phyloP scores from a whole-genome alignment of 306 rosid genomes.

The Acacia confusa region DNA sequence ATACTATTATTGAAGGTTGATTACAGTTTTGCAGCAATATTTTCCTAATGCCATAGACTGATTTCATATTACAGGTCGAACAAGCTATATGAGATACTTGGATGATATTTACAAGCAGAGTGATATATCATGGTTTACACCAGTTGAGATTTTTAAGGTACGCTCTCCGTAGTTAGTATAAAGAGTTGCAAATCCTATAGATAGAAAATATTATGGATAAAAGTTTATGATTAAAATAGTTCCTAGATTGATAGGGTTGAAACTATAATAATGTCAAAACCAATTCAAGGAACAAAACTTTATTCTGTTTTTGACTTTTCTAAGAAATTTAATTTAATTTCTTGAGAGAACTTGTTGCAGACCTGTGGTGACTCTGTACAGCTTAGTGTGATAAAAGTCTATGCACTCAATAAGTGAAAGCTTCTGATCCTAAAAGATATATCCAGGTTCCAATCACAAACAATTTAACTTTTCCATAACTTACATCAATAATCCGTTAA shows the following conservation, averaged over 20 bases:
- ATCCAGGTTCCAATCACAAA: not conserved
- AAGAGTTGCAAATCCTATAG: slow-evolving; percentile 1
- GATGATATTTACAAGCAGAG: slow-evolving; percentile 77
- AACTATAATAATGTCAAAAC: not conserved
- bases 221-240: not conserved
- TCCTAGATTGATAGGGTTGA: not conserved
- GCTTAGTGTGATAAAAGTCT: not conserved
- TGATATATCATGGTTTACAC: slow-evolving; percentile 90
- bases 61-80: slow-evolving; percentile 67
- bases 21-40: not conserved
- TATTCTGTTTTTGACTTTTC: not conserved
- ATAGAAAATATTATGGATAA: slow-evolving; percentile 1
- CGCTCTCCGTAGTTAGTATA: slow-evolving; percentile 12
- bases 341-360: slow-evolving; percentile 15
- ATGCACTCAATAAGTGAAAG: not conserved
- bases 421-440: not conserved
- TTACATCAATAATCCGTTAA: not conserved
- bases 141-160: slow-evolving; percentile 94
- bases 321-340: slow-evolving; percentile 8
- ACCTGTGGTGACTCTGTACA: not conserved
- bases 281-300: not conserved
- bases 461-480: not conserved
- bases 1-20: not conserved
- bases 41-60: slow-evolving; percentile 26
- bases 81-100: slow-evolving; percentile 78